Evolutionary conservation across 192 early-diverging fungal species (phyloP).

Genomic region (Physocladia obscura): DNA sequence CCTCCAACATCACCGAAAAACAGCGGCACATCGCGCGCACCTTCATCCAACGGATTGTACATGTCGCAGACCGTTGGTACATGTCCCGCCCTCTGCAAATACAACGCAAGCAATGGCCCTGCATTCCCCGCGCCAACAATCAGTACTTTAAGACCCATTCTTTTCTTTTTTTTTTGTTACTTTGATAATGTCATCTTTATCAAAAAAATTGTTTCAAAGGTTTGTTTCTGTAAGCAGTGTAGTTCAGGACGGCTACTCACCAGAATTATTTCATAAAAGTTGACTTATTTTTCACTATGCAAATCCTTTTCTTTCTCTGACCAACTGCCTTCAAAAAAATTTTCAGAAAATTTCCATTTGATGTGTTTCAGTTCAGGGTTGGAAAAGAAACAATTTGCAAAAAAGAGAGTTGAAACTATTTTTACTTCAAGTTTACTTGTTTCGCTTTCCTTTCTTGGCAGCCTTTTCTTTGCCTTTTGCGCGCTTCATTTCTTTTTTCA

Average conservation of each 20-base stretch:
- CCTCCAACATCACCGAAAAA: slow-evolving; percentile 7
- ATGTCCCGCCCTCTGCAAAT: not conserved
- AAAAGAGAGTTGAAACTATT: too few relatives aligned
- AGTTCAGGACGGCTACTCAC: too few relatives aligned
- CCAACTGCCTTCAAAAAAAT: too few relatives aligned
- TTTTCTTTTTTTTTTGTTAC: slow-evolving; percentile 32
- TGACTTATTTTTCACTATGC: too few relatives aligned
- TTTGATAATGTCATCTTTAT: slow-evolving; percentile 64
- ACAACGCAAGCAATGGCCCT: not conserved
- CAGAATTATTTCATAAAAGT: too few relatives aligned
- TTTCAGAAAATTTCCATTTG: too few relatives aligned
- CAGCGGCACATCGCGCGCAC: not conserved
- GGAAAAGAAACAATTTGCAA: too few relatives aligned
- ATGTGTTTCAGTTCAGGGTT: too few relatives aligned
- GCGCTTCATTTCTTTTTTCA: slow-evolving; percentile 94
- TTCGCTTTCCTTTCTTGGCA: slow-evolving; percentile 47
- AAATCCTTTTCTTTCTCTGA: too few relatives aligned
- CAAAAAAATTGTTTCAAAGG: too few relatives aligned
- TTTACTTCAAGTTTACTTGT: too few relatives aligned
- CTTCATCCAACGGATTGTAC: not conserved
- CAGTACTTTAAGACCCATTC: not conserved
- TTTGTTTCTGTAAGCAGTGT: too few relatives aligned
- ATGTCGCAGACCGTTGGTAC: not conserved
- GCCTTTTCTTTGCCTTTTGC: slow-evolving; percentile 72
- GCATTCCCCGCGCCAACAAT: not conserved